Conservation (phyloP, 2,329 filamentous ascomycete species). For the Sporothrix schenckii region DNA sequence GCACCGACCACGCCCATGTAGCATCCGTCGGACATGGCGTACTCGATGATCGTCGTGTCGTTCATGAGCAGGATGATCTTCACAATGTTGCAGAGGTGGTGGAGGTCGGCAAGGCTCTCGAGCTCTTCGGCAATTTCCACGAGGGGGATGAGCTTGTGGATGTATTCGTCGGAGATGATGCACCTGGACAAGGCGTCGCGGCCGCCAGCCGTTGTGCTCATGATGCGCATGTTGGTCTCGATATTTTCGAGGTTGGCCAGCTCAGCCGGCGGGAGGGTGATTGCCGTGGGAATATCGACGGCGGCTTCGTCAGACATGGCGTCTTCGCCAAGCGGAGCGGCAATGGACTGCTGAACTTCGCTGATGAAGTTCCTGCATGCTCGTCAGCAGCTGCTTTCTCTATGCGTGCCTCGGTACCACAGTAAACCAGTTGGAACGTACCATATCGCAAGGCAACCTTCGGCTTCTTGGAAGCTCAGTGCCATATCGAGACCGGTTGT, state of each 20-base stretch:
- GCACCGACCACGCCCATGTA: slow-evolving; percentile 92
- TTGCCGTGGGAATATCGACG: slow-evolving; percentile 70
- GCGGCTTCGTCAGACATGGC: slow-evolving; percentile 82
- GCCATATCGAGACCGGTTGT: slow-evolving; percentile 90
- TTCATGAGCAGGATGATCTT: slow-evolving; percentile 94
- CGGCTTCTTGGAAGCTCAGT: slow-evolving; percentile 94
- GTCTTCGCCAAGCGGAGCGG: slow-evolving; percentile 64
- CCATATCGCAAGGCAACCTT: slow-evolving; percentile 93
- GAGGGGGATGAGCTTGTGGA: slow-evolving; percentile 80
- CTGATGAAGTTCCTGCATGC: slow-evolving; percentile 83
- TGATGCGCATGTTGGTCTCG: slow-evolving; percentile 78
- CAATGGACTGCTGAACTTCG: slow-evolving; percentile 75
- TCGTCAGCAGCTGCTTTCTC: slow-evolving; percentile 8
- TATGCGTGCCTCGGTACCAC: neutral
- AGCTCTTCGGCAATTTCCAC: slow-evolving; percentile 89
- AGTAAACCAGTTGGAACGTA: slow-evolving; percentile 46
- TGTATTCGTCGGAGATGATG: slow-evolving; percentile 82
- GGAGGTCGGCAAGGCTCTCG: slow-evolving; percentile 82
- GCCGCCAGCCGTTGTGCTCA: slow-evolving; percentile 72
- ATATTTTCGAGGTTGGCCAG: slow-evolving; percentile 83
- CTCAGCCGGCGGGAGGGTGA: slow-evolving; percentile 76
- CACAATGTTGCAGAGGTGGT: slow-evolving; percentile 95
- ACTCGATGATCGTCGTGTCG: slow-evolving; percentile 92
- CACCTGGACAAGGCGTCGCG: slow-evolving; percentile 87
- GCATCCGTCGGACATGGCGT: slow-evolving; percentile 85